Percentiles rank a stretch among this genome's conserved stretches.
These are phyloP conservation scores for Sphaceloma murrayae DNA, from an alignment of 2,329 filamentous ascomycete species.

Conservation along the genomic window DNA sequence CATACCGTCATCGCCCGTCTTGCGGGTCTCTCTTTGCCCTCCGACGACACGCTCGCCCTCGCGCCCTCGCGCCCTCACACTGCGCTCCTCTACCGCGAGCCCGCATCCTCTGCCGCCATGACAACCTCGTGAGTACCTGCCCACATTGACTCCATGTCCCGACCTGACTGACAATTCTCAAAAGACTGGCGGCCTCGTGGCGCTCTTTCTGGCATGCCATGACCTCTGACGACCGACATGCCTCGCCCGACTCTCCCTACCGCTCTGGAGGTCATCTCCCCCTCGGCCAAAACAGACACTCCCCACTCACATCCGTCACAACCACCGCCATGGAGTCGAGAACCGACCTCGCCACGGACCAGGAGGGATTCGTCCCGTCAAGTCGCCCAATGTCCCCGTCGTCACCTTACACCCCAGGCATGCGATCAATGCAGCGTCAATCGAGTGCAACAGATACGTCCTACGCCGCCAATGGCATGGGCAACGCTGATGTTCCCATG, in stretches of 20 bases:
- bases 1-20: too few relatives aligned
- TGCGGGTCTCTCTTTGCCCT: too few relatives aligned
- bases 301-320: slow-evolving; percentile 75
- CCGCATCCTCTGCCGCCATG: slow-evolving; percentile 8
- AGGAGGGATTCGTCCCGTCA: slow-evolving; percentile 63
- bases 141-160: background rate
- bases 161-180: background rate
- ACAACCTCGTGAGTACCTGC: slow-evolving; percentile 9
- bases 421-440: slow-evolving; percentile 61
- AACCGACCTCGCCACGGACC: slow-evolving; percentile 62
- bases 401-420: slow-evolving; percentile 79
- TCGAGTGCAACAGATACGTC: slow-evolving; percentile 39
- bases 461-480: slow-evolving; percentile 53
- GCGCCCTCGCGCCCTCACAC: background rate
- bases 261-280: slow-evolving; percentile 84
- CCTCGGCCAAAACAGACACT: slow-evolving; percentile 70
- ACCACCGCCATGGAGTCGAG: slow-evolving; percentile 80
- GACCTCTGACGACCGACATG: slow-evolving; percentile 72
- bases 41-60: too few relatives aligned
- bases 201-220: slow-evolving; percentile 88
- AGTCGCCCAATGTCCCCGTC: slow-evolving; percentile 62
- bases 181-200: slow-evolving; percentile 52
- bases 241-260: slow-evolving; percentile 85
- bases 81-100: background rate
- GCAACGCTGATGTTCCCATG: slow-evolving; percentile 82